Evolutionary conservation across 495 filamentous ascomycete species (phyloP).

Genomic region (Aspergillus heteromorphus): DNA sequence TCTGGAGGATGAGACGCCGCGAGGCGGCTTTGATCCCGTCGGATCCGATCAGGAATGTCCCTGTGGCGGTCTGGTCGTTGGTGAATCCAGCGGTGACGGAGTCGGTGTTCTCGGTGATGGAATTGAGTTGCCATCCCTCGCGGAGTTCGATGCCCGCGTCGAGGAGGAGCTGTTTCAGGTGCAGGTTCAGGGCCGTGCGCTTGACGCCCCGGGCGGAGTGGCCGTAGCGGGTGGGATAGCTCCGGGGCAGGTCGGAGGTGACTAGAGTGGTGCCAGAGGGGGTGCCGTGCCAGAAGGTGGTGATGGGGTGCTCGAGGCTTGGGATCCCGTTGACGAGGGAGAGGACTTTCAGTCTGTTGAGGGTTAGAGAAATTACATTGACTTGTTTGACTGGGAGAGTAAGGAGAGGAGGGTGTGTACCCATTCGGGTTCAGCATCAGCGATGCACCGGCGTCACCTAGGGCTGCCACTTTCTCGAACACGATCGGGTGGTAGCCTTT

Average conservation of each 20-base stretch:
- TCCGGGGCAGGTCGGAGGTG: not conserved
- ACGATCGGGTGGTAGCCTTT: conserved; percentile 23
- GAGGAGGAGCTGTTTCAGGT: conserved; percentile 5
- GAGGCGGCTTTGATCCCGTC: conserved; percentile 19
- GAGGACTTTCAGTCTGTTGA: conserved; percentile 1
- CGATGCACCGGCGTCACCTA: conserved; percentile 20
- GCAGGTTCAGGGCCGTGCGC: conserved; percentile 7
- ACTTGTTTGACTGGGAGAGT: not conserved
- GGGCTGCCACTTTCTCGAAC: conserved; percentile 17
- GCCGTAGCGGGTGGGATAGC: conserved; percentile 5
- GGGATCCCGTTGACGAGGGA: not conserved
- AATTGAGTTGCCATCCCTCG: conserved; percentile 13
- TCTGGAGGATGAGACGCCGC: conserved; percentile 4
- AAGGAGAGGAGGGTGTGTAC: conserved; percentile 1
- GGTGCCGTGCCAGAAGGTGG: not conserved
- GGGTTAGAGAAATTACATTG: not conserved
- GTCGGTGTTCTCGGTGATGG: conserved; percentile 8
- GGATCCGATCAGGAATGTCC: conserved; percentile 19
- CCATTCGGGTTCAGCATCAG: conserved; percentile 21
- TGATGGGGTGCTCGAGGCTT: not conserved
- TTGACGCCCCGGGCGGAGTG: conserved; percentile 10
- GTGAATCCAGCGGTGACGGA: conserved; percentile 12
- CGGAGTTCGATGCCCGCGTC: conserved; percentile 4
- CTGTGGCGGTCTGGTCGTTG: conserved; percentile 3
- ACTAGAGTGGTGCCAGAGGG: not conserved